Base-by-base conservation (phyloP, 2,329 filamentous ascomycete species). In the Hymenoscyphus scutula region DNA sequence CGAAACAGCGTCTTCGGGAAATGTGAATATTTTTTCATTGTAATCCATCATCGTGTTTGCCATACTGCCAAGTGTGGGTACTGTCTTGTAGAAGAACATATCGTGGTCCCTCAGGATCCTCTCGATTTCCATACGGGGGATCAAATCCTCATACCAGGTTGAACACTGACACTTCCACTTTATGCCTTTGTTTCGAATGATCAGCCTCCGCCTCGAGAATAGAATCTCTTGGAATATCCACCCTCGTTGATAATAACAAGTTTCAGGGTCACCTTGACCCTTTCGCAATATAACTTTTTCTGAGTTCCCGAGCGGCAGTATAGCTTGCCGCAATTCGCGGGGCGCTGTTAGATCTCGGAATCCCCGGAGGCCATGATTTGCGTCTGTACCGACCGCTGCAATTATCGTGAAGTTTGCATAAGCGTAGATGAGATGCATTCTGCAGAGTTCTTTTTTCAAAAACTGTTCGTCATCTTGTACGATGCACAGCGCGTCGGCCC, bases 211-310 rank as follows among this genome's bases (percentile, higher is more conserved):
- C 11, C 32, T 58, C 23, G 56, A 58, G 37, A 58, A 58, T 5
- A 58, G 1, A 7, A 13, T 10, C 29, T 58, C 56, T 13, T 58
- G 56, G 5, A 58, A 58, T n/a, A 37, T 58, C 56, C 56, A 58
- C 13, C 56, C 56, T 58, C 56, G 34, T 7, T 27, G 3, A 27
- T 30, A n/a, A 10, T 48, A 48, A n/a, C 34, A 25, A 2, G 19
- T 58, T 13, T 1, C 6, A 10, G 7, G 3, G 5, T 48, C n/a
- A 29, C 6, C 3, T 3, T 3, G 6, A 29, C 27, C 27, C 27
- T 29, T 29, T 29, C 6, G 27, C 27, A 23, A 15, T 10, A 37
- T 29, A 10, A 25, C 10, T 15, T 13, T 25, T 45, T 41, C 37
- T 17, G 56, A 7, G 3, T 5, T 11, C 5, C 6, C 56, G 10